Evolutionary conservation across 2,329 filamentous ascomycete genomes (phyloP).

Genomic region (Aspergillus oerlinghausenensis): DNA sequence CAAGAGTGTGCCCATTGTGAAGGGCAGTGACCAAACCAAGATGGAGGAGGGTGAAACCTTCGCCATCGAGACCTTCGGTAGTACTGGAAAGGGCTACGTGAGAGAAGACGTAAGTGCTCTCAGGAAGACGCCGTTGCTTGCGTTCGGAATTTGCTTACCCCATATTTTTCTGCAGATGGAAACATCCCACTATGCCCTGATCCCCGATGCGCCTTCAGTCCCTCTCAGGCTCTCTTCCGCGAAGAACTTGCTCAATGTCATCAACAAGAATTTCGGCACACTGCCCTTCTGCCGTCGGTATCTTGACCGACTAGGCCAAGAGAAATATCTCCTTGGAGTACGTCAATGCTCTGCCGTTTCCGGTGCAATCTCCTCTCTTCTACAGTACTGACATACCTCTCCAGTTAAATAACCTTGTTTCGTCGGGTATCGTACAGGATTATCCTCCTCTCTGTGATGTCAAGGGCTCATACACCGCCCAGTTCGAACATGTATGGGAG

Average conservation of each 20-base stretch:
- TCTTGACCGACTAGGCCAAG: conserved; percentile 85
- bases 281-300: conserved; percentile 88
- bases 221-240: conserved; percentile 75
- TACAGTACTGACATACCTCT: conserved; percentile 2
- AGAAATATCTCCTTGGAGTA: conserved; percentile 88
- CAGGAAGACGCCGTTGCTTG: too few species aligned
- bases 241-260: conserved; percentile 78
- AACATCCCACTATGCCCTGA: conserved; percentile 81
- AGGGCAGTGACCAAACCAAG: conserved; percentile 80
- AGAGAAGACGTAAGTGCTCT: conserved; percentile 65
- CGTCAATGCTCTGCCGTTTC: conserved; percentile 27
- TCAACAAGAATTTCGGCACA: conserved; percentile 95
- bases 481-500: conserved; percentile 82
- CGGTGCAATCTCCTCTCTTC: background rate
- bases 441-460: conserved; percentile 87
- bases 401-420: conserved; percentile 80
- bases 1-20: conserved; percentile 92
- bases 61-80: conserved; percentile 93
- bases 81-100: conserved; percentile 84
- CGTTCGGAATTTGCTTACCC: conserved; percentile 6
- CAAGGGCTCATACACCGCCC: conserved; percentile 91
- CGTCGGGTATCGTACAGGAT: conserved; percentile 77
- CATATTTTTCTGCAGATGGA: conserved; percentile 52
- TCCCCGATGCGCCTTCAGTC: conserved; percentile 67
- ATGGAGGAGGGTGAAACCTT: conserved; percentile 98